These are phyloP conservation scores for Scenedesmus sp. DNA, from an alignment of 163 green algal species.

Conservation along the genomic window DNA sequence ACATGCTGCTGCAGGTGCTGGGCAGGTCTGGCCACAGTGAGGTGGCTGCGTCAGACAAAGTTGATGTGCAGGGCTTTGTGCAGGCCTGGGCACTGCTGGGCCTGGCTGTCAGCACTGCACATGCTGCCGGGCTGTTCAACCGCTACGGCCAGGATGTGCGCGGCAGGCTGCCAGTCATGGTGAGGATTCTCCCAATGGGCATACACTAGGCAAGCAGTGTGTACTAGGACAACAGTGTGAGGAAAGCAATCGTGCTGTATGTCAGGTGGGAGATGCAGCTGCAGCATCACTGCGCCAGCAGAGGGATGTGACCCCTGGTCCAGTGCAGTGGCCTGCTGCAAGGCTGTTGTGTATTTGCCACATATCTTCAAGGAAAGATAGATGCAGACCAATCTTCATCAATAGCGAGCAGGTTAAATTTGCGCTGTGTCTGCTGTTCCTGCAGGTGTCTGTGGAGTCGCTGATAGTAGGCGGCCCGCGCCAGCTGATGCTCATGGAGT, in stretches of 20 bases:
- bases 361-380: too few relatives aligned
- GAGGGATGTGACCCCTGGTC: too few relatives aligned
- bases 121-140: conserved; percentile 67
- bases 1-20: neutral
- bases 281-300: too few relatives aligned
- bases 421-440: neutral
- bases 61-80: conserved; percentile 64
- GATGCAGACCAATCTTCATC: neutral
- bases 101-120: conserved; percentile 48
- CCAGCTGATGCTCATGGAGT: conserved; percentile 58
- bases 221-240: too few relatives aligned
- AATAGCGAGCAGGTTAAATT: neutral
- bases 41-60: conserved; percentile 24
- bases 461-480: conserved; percentile 66
- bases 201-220: neutral
- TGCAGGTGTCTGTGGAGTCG: neutral
- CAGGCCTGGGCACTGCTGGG: conserved; percentile 64
- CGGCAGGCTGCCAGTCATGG: conserved; percentile 69
- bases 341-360: too few relatives aligned
- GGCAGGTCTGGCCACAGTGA: neutral
- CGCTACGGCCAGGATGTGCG: conserved; percentile 69
- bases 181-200: conserved; percentile 36
- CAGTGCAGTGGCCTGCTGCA: too few relatives aligned
- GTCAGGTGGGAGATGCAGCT: too few relatives aligned
- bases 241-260: too few relatives aligned